Percentiles rank a stretch among this genome's conserved stretches.
phyloP scores from a whole-genome alignment of 2,329 filamentous ascomycete genomes.

The Capronia americana region DNA sequence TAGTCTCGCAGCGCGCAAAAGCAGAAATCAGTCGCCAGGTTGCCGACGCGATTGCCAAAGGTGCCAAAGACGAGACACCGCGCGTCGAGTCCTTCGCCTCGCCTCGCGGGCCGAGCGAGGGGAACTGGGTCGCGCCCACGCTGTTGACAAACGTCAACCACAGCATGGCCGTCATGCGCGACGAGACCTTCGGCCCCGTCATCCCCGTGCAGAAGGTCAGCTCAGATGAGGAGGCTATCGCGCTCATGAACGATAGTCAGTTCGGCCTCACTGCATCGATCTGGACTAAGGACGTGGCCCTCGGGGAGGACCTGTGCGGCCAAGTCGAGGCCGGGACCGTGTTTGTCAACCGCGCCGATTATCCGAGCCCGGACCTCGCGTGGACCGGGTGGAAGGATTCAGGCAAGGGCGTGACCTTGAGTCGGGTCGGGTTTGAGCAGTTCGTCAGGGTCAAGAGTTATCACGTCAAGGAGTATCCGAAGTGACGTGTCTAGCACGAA shows the following conservation, averaged over 20 bases:
- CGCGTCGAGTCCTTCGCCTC: conserved; percentile 77
- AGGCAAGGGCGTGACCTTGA: conserved; percentile 87
- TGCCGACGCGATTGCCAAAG: conserved; percentile 79
- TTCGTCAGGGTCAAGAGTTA: conserved; percentile 97
- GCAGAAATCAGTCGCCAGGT: conserved; percentile 79
- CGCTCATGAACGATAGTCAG: conserved; percentile 91
- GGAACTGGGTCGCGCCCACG: conserved; percentile 88
- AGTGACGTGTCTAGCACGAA: too few relatives aligned
- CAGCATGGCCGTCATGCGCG: conserved; percentile 84
- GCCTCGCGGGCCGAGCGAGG: conserved; percentile 69
- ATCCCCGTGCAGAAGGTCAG: conserved; percentile 89
- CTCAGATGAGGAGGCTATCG: conserved; percentile 78
- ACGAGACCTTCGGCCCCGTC: conserved; percentile 93
- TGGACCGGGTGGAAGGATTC: conserved; percentile 99
- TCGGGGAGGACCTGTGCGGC: conserved; percentile 77
- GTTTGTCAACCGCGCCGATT: conserved; percentile 95
- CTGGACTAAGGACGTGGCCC: conserved; percentile 86
- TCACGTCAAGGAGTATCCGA: conserved; percentile 81
- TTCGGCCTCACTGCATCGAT: conserved; percentile 96
- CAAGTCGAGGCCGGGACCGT: conserved; percentile 91
- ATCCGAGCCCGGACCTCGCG: conserved; percentile 87
- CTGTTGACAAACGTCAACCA: conserved; percentile 81
- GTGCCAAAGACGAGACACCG: conserved; percentile 83
- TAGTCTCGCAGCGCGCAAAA: conserved; percentile 81
- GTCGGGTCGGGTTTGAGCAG: conserved; percentile 89